Conservation (phyloP, 2,329 filamentous ascomycete species). For the Cercospora brassicicola region DNA sequence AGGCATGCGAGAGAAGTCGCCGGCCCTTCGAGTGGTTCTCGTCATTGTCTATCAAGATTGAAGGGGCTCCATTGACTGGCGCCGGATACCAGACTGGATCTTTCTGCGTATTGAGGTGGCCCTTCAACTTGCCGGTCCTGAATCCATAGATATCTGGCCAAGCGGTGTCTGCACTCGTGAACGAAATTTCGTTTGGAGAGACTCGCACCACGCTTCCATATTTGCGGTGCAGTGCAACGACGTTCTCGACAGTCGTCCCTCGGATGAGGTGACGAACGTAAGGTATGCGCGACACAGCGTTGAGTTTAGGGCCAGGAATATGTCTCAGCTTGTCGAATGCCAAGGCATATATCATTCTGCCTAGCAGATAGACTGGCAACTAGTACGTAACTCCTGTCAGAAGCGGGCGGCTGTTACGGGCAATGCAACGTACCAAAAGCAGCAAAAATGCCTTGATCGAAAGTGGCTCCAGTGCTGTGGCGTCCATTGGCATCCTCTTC, state of each 20-base stretch:
- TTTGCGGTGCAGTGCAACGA: constrained; percentile 49
- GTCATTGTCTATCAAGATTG: constrained; percentile 40
- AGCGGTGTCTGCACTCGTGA: constrained; percentile 46
- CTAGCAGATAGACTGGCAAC: constrained; percentile 21
- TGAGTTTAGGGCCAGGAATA: constrained; percentile 46
- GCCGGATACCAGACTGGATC: constrained; percentile 39
- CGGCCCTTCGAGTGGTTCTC: constrained; percentile 43
- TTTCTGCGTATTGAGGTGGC: constrained; percentile 40
- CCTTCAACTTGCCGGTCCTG: constrained; percentile 40
- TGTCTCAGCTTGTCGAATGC: constrained; percentile 48
- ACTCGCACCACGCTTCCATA: constrained; percentile 48
- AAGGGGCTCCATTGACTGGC: constrained; percentile 36
- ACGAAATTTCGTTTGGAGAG: constrained; percentile 46
- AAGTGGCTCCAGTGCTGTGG: constrained; percentile 7
- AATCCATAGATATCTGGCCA: constrained; percentile 49
- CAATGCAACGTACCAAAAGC: constrained; percentile 15
- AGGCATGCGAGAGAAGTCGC: constrained; percentile 44
- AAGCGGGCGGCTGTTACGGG: not conserved
- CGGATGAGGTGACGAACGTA: constrained; percentile 29
- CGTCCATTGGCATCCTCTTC: not conserved
- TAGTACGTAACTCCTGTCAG: not conserved
- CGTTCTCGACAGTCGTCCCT: constrained; percentile 29
- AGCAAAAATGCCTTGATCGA: constrained; percentile 18
- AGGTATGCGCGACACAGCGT: constrained; percentile 30
- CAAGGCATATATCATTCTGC: constrained; percentile 40